Evolutionary conservation across 169 alveolate species (phyloP), one percentile per base, ranked within the genome.

Genomic region (Eimeria zaria): DNA sequence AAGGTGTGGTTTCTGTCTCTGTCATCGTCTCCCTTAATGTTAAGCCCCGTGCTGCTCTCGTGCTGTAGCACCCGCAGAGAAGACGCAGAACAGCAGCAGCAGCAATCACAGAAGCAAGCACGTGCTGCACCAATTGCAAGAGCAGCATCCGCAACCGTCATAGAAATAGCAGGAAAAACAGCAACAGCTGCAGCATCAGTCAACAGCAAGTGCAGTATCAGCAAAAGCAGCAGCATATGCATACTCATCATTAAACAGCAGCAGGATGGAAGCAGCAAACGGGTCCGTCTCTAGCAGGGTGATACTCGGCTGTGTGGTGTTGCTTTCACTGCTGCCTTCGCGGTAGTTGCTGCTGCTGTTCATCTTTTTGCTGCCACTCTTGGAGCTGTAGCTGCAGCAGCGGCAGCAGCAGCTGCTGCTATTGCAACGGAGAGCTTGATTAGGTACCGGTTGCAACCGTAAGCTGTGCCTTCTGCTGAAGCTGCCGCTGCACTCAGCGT

Each of bases 391-490:
- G 69, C 89, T 80, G n/a, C n/a, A n/a, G n/a, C n/a, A n/a, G n/a
- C n/a, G n/a, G n/a, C n/a, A n/a, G 67, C 89, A 20, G 89, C 89
- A 44, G 89, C 69, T 80, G 89, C 30, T 80, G 69, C 89, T 73
- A 4, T 48, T 73, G 84, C 84, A 12, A 11, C 53, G 55, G 46
- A 27, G 11, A 2, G 84, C 33, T 11, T 30, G 46, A 30, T 18
- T 11, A 41, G 53, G 55, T 36, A 41, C 51, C 16, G 84, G 84
- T 8, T 39, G 84, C 51, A 73, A 48, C 55, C 84, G 84, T 24
- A 7, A 48, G 84, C 84, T 73, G 16, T 73, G 84, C 53, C 84
- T 8, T 73, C 53, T 73, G 53, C 20, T 18, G 84, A 30, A 73
- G 84, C 39, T 73, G 84, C 55, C 20, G 84, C 46, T 73, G 84